A percentile compares a stretch with the other conserved stretches of the same genome.
Evolutionary conservation across 2,329 filamentous ascomycete species (phyloP).

Genomic region (Leptodontidium sp.): DNA sequence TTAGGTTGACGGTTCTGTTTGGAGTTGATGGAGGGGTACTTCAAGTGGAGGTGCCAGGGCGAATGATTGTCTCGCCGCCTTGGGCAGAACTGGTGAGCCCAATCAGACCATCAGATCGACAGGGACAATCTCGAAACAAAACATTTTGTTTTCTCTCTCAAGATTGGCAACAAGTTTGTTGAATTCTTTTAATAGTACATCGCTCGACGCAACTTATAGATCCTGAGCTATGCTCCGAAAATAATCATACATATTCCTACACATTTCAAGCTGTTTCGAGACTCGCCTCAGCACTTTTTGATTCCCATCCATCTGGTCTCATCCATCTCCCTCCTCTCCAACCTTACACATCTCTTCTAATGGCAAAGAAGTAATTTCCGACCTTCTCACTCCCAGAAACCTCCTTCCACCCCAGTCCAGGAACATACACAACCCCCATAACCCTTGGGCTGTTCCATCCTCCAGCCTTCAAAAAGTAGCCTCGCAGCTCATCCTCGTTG

Average conservation of each 20-base stretch:
- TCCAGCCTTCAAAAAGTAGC: conserved; percentile 59
- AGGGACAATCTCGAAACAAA: background rate
- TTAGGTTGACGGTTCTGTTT: background rate
- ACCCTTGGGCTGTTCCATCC: conserved; percentile 68
- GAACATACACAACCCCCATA: conserved; percentile 89
- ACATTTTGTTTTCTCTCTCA: too few species aligned
- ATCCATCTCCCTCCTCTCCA: background rate
- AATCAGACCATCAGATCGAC: background rate
- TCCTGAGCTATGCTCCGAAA: background rate
- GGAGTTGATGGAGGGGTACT: conserved; percentile 10
- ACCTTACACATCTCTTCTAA: conserved; percentile 60
- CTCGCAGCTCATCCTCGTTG: conserved; percentile 79
- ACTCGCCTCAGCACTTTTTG: background rate
- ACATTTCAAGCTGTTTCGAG: background rate
- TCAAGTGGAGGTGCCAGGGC: too few species aligned
- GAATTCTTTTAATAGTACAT: background rate
- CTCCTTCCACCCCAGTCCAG: conserved; percentile 88
- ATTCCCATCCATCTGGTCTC: background rate
- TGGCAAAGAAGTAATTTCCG: conserved; percentile 96
- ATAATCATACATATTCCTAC: background rate
- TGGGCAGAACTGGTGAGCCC: too few species aligned
- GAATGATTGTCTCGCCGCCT: background rate
- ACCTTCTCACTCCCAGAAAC: conserved; percentile 82
- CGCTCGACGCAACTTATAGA: background rate
- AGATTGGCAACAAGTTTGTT: background rate